phyloP scores from a whole-genome alignment of 257 asterid genomes.

The Lantana camara region DNA sequence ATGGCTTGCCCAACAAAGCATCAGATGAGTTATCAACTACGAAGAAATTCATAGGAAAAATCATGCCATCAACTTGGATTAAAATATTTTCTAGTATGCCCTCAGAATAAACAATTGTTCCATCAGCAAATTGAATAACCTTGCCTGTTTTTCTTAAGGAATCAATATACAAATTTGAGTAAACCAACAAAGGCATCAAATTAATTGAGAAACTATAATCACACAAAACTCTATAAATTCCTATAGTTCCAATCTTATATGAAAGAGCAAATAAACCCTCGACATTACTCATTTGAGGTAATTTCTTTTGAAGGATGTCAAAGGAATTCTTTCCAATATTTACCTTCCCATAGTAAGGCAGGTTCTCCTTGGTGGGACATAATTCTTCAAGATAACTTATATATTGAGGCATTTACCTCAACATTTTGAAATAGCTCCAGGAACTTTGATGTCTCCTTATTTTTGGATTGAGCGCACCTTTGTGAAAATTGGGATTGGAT shows the following conservation, averaged over 20 bases:
- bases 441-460: neutral
- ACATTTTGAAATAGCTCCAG: neutral
- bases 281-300: no score
- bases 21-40: neutral
- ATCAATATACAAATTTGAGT: neutral
- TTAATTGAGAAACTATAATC: neutral
- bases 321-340: neutral
- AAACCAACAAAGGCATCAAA: neutral
- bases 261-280: no score
- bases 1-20: neutral
- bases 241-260: no score
- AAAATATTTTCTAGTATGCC: neutral
- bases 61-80: neutral
- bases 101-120: neutral
- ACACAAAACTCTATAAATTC: no score
- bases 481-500: neutral
- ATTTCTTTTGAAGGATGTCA: neutral
- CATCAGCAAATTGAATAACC: neutral
- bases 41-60: neutral
- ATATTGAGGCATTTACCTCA: slow-evolving; percentile 3
- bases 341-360: no score
- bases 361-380: neutral
- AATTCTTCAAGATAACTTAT: neutral
- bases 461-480: neutral
- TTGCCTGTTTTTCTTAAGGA: neutral